Evolutionary conservation across 768 basidiomycete species (phyloP).

Genomic region (Boletus patriciae): DNA sequence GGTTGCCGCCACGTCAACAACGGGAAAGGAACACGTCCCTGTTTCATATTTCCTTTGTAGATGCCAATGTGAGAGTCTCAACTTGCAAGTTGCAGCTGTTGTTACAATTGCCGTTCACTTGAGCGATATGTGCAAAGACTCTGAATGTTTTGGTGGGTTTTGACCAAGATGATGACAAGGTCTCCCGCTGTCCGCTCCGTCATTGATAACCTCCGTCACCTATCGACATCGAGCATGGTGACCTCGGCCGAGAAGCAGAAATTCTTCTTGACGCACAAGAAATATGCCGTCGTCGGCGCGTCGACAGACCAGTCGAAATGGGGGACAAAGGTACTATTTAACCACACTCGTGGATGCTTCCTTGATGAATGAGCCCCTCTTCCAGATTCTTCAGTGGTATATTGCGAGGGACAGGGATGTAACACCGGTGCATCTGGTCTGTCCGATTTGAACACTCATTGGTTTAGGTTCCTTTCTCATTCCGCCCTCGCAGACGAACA

Average conservation of each 20-base stretch:
- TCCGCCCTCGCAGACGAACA: conserved; percentile 54
- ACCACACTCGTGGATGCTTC: neutral
- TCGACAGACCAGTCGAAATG: conserved; percentile 77
- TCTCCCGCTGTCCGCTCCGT: conserved; percentile 4
- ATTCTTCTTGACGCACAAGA: conserved; percentile 58
- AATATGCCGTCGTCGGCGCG: conserved; percentile 80
- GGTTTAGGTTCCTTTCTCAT: neutral
- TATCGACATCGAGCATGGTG: conserved; percentile 23
- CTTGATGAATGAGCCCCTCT: neutral
- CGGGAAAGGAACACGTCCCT: neutral
- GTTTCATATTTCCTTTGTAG: neutral
- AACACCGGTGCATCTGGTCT: conserved; percentile 73
- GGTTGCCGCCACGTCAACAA: neutral
- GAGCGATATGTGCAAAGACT: neutral
- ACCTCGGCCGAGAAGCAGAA: conserved; percentile 45
- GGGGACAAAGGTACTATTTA: conserved; percentile 65
- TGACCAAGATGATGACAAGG: conserved; percentile 2
- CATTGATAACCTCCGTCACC: conserved; percentile 3
- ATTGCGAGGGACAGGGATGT: conserved; percentile 55
- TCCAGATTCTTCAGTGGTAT: conserved; percentile 81
- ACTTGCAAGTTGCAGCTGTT: neutral
- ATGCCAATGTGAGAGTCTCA: neutral
- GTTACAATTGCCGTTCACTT: neutral
- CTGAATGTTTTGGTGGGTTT: neutral
- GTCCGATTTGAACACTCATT: conserved; percentile 15